Evolutionary conservation across 768 basidiomycete species (phyloP).

Genomic region (Rossbeevera mucosa): DNA sequence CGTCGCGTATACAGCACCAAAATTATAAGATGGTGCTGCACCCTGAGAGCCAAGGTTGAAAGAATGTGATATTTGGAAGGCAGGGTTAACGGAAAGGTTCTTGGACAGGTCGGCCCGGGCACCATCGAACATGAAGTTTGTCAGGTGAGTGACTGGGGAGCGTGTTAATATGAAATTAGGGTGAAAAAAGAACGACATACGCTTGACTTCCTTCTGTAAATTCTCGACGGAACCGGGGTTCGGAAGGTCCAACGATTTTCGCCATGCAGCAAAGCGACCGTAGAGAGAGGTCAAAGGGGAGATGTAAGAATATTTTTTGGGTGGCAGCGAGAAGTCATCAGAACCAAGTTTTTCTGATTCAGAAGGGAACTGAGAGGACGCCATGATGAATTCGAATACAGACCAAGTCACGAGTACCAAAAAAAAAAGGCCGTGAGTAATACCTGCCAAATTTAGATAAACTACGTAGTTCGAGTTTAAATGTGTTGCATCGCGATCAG

Average conservation of each 20-base stretch:
- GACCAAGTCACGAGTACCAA: constrained; percentile 9
- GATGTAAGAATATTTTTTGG: constrained; percentile 38
- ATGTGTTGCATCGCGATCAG: background rate
- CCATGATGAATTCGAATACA: constrained; percentile 34
- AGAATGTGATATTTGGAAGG: constrained; percentile 97
- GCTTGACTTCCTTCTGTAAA: constrained; percentile 87
- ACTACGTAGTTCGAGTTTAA: too few relatives aligned
- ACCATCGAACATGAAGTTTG: constrained; percentile 96
- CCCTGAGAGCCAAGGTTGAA: constrained; percentile 87
- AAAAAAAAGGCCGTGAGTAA: constrained; percentile 36
- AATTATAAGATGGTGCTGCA: constrained; percentile 86
- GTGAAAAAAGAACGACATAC: constrained; percentile 40
- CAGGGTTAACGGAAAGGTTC: constrained; percentile 86
- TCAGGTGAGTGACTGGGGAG: constrained; percentile 74
- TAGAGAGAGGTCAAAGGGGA: constrained; percentile 64
- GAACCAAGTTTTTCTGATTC: constrained; percentile 43
- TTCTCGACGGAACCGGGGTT: constrained; percentile 94
- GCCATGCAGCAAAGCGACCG: constrained; percentile 75
- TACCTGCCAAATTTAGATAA: constrained; percentile 13
- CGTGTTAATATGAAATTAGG: background rate
- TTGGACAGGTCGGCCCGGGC: constrained; percentile 95
- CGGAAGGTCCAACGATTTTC: constrained; percentile 73
- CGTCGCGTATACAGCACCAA: constrained; percentile 89
- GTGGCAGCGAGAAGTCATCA: constrained; percentile 32
- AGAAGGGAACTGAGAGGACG: constrained; percentile 36